Conservation (phyloP, 768 basidiomycete genomes). For the Phylloporus sp. region DNA sequence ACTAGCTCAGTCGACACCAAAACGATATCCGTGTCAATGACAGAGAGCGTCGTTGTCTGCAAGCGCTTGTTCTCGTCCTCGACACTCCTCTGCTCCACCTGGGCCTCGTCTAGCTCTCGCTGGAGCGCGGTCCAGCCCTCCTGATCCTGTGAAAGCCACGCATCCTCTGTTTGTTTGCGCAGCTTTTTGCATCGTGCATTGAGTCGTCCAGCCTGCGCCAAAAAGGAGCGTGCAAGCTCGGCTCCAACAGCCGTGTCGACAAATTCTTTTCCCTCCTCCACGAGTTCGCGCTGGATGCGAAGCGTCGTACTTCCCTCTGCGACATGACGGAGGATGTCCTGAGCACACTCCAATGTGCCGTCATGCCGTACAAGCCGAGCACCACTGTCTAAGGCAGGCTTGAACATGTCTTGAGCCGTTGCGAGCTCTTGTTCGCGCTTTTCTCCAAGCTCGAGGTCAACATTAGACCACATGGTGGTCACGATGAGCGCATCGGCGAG, state of each 20-base stretch:
- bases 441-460: conserved; percentile 34
- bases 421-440: conserved; percentile 45
- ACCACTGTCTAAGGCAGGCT: conserved; percentile 45
- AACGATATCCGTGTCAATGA: background rate
- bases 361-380: conserved; percentile 42
- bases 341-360: conserved; percentile 39
- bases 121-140: background rate
- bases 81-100: background rate
- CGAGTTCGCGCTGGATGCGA: conserved; percentile 52
- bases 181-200: conserved; percentile 11
- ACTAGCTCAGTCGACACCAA: background rate
- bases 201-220: conserved; percentile 43
- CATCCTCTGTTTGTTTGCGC: background rate
- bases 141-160: background rate
- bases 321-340: conserved; percentile 38
- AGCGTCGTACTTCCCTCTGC: conserved; percentile 39
- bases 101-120: background rate
- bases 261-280: conserved; percentile 47
- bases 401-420: conserved; percentile 42
- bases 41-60: background rate
- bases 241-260: conserved; percentile 49
- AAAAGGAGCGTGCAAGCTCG: conserved; percentile 47
- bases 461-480: conserved; percentile 51
- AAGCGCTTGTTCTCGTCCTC: background rate
- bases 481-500: conserved; percentile 48